Evolutionary conservation across 495 filamentous ascomycete species (phyloP).

Genomic region (Xylaria cubensis): DNA sequence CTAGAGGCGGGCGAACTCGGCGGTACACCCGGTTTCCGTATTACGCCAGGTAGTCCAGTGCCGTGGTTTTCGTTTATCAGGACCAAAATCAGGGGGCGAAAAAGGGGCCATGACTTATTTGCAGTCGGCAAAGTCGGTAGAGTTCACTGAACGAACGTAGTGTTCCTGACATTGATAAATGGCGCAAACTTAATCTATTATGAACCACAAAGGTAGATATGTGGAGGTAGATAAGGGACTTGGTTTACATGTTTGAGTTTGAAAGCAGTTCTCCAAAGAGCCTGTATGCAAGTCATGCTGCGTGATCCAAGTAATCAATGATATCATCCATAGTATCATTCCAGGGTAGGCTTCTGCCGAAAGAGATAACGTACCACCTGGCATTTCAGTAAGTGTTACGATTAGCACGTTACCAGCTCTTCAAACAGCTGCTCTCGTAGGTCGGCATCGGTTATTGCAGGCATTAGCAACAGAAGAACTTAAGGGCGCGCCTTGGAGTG

Average conservation of each 20-base stretch:
- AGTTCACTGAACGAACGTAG: not conserved
- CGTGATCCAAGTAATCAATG: not conserved
- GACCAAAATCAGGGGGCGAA: not conserved
- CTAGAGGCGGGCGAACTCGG: not conserved
- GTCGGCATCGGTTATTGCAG: constrained; percentile 3
- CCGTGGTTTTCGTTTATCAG: not conserved
- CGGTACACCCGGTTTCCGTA: not conserved
- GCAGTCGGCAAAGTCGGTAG: not conserved
- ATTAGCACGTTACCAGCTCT: not conserved
- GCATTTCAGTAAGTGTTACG: constrained; percentile 1
- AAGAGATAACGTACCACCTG: not conserved
- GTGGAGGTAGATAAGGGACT: not conserved
- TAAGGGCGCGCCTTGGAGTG: constrained; percentile 15
- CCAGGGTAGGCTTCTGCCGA: not conserved
- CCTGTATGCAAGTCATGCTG: not conserved
- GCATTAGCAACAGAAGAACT: not conserved
- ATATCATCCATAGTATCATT: not conserved
- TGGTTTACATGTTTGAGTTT: too few species aligned
- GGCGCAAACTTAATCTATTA: not conserved
- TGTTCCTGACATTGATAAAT: not conserved
- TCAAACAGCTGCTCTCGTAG: not conserved
- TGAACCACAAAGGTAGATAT: not conserved
- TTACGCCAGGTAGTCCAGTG: not conserved
- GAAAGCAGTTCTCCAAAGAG: not conserved
- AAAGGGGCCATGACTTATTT: not conserved